Base-by-base conservation (phyloP, 2,329 filamentous ascomycete genomes). In the Nakataea oryzae region DNA sequence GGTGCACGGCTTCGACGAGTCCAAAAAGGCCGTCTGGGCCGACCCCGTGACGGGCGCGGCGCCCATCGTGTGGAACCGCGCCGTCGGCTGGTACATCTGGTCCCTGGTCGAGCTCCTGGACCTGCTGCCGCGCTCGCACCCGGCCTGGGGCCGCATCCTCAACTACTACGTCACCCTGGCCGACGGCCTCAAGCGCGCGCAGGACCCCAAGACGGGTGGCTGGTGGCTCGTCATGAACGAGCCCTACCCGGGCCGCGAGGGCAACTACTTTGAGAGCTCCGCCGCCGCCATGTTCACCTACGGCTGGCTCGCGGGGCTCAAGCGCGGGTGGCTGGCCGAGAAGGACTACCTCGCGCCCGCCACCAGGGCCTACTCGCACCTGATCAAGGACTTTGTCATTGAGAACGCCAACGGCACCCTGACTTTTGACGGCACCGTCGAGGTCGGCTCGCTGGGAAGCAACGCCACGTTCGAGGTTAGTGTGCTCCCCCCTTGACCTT, bases 221-320 rank as follows among this genome's bases (percentile, higher is more conserved):
- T 62, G 61, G 61, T 59, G 61, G 60, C 60, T 61, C 8, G 50
- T 60, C 14, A 60, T 60, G 58, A 60, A 29, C 58, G 58, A 60
- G 24, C 58, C 75, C 28, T 78, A 80, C 62, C 75, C 78, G 0
- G 77, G 75, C 1, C 67, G 70, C 54, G 65, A 76, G 58, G 81
- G 81, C 3, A 86, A 87, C 70, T 87, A 83, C 70, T 79, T 86
- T 58, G 82, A 87, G 72, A 82, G 80, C 47, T 84, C 81, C 41
- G 83, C 78, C 11, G 80, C 80, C 1, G 82, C 81, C 4, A 83
- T 86, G 79, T 86, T 85, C 66, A 74, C 77, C 0, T 83, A 81
- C 61, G 77, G 80, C 0, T 71, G 83, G 64, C 69, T 85, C 17
- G 58, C 32, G 1, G 58, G 58, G 3, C 41, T 60, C 26, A 60